Evolutionary conservation across 352 stramenopile genomes (phyloP).

Genomic region (Halophytophthora polymorphica): DNA sequence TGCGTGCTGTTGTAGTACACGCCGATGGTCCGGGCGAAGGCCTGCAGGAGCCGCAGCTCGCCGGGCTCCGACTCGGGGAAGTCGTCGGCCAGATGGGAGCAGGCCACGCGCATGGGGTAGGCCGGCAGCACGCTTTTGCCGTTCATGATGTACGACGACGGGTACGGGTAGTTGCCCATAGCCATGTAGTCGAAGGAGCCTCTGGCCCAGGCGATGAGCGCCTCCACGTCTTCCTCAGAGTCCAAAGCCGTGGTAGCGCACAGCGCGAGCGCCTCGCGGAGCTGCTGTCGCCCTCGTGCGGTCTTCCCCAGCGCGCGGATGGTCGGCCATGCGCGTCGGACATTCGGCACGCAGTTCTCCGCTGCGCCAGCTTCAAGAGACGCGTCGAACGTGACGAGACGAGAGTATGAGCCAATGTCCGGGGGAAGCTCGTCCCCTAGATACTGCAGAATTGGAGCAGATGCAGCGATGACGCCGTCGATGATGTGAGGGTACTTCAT

Average conservation of each 20-base stretch:
- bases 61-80: conserved; percentile 22
- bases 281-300: conserved; percentile 16
- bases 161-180: conserved; percentile 91
- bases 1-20: conserved; percentile 43
- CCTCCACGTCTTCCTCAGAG: conserved; percentile 21
- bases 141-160: conserved; percentile 84
- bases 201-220: conserved; percentile 32
- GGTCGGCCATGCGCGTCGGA: conserved; percentile 33
- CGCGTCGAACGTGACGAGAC: conserved; percentile 67
- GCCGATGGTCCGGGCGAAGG: conserved; percentile 28
- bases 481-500: conserved; percentile 77
- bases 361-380: conserved; percentile 37
- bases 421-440: conserved; percentile 50
- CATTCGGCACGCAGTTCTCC: conserved; percentile 49
- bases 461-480: conserved; percentile 60
- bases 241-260: conserved; percentile 23
- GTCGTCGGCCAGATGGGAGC: conserved; percentile 29
- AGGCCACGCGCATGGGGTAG: conserved; percentile 78
- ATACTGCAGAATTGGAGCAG: conserved; percentile 62
- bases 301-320: conserved; percentile 29
- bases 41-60: conserved; percentile 17
- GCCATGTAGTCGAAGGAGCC: conserved; percentile 76
- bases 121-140: conserved; percentile 54
- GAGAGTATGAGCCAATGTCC: conserved; percentile 64
- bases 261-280: conserved; percentile 24